Conservation (phyloP, 73 alveolate genomes). For the Loxodes magnus region DNA sequence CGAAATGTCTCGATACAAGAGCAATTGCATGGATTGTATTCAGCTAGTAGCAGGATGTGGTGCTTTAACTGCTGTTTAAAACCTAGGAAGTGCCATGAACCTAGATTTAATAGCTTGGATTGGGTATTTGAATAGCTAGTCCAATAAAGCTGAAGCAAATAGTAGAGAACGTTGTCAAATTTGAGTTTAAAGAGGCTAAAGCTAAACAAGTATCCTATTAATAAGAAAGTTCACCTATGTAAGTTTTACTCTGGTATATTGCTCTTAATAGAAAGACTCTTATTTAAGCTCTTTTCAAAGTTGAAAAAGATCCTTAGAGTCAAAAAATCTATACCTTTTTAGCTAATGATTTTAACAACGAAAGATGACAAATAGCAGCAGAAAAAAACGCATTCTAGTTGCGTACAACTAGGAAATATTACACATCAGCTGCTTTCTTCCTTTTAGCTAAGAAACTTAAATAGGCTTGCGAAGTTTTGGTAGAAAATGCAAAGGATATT, state of each 20-base stretch:
- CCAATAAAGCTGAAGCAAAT: neutral
- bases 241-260: slow-evolving; percentile 1
- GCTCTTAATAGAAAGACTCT: slow-evolving; percentile 1
- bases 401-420: neutral
- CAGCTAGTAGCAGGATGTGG: slow-evolving; percentile 1
- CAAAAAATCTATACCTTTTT: slow-evolving; percentile 3
- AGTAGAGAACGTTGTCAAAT: neutral
- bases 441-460: neutral
- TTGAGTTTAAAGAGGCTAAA: neutral
- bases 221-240: too few relatives aligned
- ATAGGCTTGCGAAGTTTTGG: slow-evolving; percentile 6
- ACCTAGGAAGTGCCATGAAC: neutral
- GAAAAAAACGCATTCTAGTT: slow-evolving; percentile 11
- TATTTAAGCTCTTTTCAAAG: neutral
- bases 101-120: neutral
- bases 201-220: too few relatives aligned
- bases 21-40: slow-evolving; percentile 7
- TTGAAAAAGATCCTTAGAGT: slow-evolving; percentile 7
- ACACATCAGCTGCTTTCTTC: slow-evolving; percentile 9
- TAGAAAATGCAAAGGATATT: neutral
- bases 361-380: slow-evolving; percentile 10
- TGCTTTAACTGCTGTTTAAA: neutral
- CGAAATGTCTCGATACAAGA: neutral
- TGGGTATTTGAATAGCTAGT: slow-evolving; percentile 5
- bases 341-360: neutral